Base-by-base conservation (phyloP, 768 basidiomycete species). In the Exsudoporus frostii region DNA sequence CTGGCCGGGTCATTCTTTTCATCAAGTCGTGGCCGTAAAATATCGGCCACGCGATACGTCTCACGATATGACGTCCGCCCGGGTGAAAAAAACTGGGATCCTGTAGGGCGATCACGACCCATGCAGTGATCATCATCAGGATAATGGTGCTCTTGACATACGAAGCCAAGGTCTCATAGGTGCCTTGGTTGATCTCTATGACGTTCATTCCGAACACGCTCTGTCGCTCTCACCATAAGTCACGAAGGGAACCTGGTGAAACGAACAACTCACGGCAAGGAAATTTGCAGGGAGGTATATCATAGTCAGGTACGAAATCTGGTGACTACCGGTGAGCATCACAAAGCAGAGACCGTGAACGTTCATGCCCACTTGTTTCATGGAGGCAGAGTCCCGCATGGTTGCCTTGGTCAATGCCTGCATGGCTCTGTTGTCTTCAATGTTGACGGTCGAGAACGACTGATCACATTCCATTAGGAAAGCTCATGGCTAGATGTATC, bases 391-490 rank as follows among this genome's bases (percentile, higher is more conserved):
- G 56, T 76, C 76, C 45, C 67, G 63, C 36, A 76, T 57, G 6
- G 77, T 66, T 11, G 75, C 74, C 60, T 71, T 69, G 6, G 83
- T 84, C 70, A 85, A 73, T 14, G 69, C 53, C 48, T 76, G 68
- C 77, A 82, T 83, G 22, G 69, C 73, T 55, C 65, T 72, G 62
- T 79, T 83, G 57, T 85, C 84, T n/a, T 69, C 71, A 20, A 83
- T 81, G 56, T 81, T 84, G 37, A 84, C 80, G 14, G 74, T 78
- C 50, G 79, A 79, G 61, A 83, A 85, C 2, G 81, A 83, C 83
- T 84, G 49, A 8, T 41, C 32, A 39, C 27, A 22, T 13, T 44
- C 14, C 6, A 27, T 59, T 5, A 61, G 45, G 6, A 37, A 40
- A 9, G 34, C 1, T 15, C 14, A 45, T 22, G 6, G 7, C 4